Percentiles rank a stretch among this genome's conserved stretches.
phyloP scores from a whole-genome alignment of 129 eudicot genomes.

The Chrysanthemum makinoi region DNA sequence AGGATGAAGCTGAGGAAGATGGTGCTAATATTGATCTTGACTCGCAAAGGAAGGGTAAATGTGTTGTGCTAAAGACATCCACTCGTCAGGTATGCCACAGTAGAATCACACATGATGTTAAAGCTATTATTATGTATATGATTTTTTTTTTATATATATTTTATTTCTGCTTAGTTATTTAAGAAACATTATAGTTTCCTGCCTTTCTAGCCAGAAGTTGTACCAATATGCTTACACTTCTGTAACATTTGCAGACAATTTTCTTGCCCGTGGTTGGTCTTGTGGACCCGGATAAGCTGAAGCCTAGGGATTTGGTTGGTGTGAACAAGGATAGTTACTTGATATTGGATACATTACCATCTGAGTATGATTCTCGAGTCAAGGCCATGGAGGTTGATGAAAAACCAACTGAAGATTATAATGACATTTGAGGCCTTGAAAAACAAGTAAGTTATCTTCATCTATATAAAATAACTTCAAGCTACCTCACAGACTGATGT shows the following conservation, averaged over 20 bases:
- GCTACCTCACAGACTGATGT: neutral
- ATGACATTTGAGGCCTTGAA: constrained; percentile 93
- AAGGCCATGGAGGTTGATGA: constrained; percentile 99
- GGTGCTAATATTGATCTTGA: too few relatives aligned
- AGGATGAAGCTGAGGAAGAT: too few relatives aligned
- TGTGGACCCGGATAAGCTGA: constrained; percentile 90
- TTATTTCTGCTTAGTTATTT: neutral
- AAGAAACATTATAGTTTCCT: neutral
- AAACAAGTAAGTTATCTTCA: constrained; percentile 58
- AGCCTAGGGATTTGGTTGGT: constrained; percentile 98
- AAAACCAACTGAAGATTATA: constrained; percentile 97
- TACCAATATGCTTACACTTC: neutral
- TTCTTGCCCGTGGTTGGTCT: constrained; percentile 96
- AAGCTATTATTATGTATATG: too few relatives aligned
- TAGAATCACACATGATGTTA: constrained; percentile 1
- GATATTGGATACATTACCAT: constrained; percentile 86
- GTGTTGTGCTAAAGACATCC: constrained; percentile 58
- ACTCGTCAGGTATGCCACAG: constrained; percentile 74
- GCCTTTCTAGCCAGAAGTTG: neutral
- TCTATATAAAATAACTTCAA: neutral
- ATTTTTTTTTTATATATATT: neutral
- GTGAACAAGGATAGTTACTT: constrained; percentile 96
- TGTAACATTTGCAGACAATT: constrained; percentile 59
- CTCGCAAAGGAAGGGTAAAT: too few relatives aligned
- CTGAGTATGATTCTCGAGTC: constrained; percentile 93